Conservation (phyloP, 176 grass and related monocot species). For the Neostapfia colusana region DNA sequence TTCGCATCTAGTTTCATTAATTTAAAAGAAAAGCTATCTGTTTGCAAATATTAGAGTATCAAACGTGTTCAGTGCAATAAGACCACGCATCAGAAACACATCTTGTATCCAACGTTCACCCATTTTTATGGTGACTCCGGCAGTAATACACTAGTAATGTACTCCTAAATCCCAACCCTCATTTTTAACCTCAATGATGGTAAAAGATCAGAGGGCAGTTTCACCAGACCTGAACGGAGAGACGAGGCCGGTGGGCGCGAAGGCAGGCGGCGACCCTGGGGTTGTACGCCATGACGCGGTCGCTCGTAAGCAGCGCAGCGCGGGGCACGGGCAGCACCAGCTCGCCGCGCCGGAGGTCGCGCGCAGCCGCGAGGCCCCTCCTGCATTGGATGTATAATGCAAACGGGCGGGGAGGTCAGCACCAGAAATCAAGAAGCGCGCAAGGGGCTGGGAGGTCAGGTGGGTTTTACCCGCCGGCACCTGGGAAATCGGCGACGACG, state of each 20-base stretch:
- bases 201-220: neutral
- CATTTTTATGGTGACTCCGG: too few relatives aligned
- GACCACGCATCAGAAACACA: too few relatives aligned
- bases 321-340: slow-evolving; percentile 69
- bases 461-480: slow-evolving; percentile 63
- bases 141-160: too few relatives aligned
- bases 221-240: slow-evolving; percentile 55
- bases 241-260: slow-evolving; percentile 22
- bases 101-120: too few relatives aligned
- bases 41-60: slow-evolving; percentile 7
- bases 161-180: too few relatives aligned
- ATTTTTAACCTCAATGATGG: too few relatives aligned
- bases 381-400: slow-evolving; percentile 37
- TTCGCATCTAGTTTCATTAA: neutral
- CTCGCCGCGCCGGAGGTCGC: slow-evolving; percentile 68
- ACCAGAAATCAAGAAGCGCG: neutral
- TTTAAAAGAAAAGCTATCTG: slow-evolving; percentile 2
- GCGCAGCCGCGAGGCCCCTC: slow-evolving; percentile 75
- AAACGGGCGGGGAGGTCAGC: slow-evolving; percentile 1
- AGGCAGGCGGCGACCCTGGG: slow-evolving; percentile 47
- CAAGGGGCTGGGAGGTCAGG: neutral
- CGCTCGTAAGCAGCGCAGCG: slow-evolving; percentile 69
- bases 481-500: slow-evolving; percentile 64
- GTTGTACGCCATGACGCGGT: slow-evolving; percentile 51
- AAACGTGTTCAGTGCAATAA: too few relatives aligned